phyloP scores from a whole-genome alignment of 2,329 filamentous ascomycete genomes.

The Stagonosporopsis vannaccii region DNA sequence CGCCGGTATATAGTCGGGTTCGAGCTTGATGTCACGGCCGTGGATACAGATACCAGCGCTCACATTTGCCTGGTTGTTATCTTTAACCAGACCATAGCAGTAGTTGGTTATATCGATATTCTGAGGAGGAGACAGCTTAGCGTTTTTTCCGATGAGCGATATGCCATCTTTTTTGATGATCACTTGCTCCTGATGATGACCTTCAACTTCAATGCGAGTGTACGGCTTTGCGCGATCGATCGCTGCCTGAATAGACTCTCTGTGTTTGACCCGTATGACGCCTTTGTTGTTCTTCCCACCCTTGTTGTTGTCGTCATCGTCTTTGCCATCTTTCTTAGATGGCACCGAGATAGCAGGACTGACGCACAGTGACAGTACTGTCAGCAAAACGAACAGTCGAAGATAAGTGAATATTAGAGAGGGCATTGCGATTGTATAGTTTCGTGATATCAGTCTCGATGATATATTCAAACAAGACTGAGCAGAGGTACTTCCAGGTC shows the following conservation, averaged over 20 bases:
- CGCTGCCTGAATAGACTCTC: slow-evolving; percentile 19
- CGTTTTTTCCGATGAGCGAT: slow-evolving; percentile 16
- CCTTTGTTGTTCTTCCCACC: background rate
- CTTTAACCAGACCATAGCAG: slow-evolving; percentile 16
- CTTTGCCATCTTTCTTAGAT: background rate
- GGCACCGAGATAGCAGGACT: background rate
- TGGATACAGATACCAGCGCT: slow-evolving; percentile 25
- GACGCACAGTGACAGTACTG: background rate
- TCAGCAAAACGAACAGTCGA: background rate
- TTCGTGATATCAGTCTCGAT: too few species aligned
- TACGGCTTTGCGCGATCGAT: slow-evolving; percentile 14
- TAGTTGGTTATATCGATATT: slow-evolving; percentile 1
- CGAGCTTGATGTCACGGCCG: slow-evolving; percentile 10
- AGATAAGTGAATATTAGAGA: background rate
- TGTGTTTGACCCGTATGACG: slow-evolving; percentile 10
- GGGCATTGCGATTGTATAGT: background rate
- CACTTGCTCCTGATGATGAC: slow-evolving; percentile 20
- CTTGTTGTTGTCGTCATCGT: background rate
- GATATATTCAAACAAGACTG: background rate
- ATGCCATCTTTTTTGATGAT: slow-evolving; percentile 18
- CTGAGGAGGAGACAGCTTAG: slow-evolving; percentile 12
- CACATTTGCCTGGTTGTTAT: background rate
- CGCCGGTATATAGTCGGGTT: too few species aligned
- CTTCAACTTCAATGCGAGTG: slow-evolving; percentile 20
- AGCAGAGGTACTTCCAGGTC: background rate